Evolutionary conservation across 179 eudicot species (phyloP).

Genomic region (Spinacia oleracea): DNA sequence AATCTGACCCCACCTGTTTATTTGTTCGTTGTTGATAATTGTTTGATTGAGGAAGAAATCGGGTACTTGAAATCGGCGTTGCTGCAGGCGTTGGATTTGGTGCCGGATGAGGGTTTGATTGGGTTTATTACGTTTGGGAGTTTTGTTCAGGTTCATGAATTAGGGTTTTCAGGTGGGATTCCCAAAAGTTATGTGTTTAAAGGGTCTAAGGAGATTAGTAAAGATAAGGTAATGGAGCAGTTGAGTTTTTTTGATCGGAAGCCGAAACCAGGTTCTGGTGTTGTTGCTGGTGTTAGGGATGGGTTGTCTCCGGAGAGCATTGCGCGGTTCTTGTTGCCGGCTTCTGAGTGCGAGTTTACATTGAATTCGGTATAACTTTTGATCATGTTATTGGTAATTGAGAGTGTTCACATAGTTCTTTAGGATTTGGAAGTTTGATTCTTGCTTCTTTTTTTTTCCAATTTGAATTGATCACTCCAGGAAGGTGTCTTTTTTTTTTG

Average conservation of each 20-base stretch:
- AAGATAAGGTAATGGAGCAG: constrained; percentile 85
- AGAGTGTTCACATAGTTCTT: no score
- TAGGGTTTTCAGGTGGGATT: constrained; percentile 61
- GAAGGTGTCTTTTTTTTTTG: background rate
- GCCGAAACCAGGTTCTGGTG: constrained; percentile 65
- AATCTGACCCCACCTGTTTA: constrained; percentile 38
- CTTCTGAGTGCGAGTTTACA: constrained; percentile 78
- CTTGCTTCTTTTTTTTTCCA: no score
- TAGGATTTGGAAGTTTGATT: no score
- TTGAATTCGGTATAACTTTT: constrained; percentile 65
- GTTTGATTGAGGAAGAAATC: constrained; percentile 90
- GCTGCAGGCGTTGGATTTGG: constrained; percentile 63
- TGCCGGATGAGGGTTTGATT: constrained; percentile 68
- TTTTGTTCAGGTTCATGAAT: constrained; percentile 73
- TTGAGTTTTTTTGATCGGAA: constrained; percentile 61
- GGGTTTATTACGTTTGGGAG: constrained; percentile 87
- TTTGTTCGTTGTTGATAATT: constrained; percentile 83
- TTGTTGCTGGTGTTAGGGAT: constrained; percentile 81
- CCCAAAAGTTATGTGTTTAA: constrained; percentile 81
- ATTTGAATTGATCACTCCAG: no score
- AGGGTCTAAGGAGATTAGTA: constrained; percentile 77
- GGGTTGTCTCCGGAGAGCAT: constrained; percentile 76
- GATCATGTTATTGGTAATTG: constrained; percentile 13
- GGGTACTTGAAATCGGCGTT: constrained; percentile 58
- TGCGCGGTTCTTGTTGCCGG: constrained; percentile 74